phyloP scores from a whole-genome alignment of 2,329 filamentous ascomycete species.

The Orbilia quercus region DNA sequence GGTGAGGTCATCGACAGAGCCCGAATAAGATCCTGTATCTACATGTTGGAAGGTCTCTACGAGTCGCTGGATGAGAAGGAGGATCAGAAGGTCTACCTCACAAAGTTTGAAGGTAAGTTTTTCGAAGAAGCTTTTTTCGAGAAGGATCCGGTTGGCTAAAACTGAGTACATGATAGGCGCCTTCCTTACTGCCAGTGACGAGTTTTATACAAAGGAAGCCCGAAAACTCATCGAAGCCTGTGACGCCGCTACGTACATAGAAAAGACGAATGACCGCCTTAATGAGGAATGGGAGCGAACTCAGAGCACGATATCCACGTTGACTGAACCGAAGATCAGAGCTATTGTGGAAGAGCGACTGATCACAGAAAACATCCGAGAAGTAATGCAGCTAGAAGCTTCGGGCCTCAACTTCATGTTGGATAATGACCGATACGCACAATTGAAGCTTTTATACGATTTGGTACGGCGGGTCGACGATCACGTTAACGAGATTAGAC shows the following conservation, averaged over 20 bases:
- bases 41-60: constrained; percentile 91
- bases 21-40: constrained; percentile 82
- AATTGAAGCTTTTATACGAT: constrained; percentile 82
- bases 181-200: constrained; percentile 76
- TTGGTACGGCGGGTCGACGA: constrained; percentile 81
- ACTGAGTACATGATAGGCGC: constrained; percentile 61
- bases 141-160: neutral
- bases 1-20: constrained; percentile 88
- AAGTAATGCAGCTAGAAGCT: constrained; percentile 84
- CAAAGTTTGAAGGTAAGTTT: constrained; percentile 76
- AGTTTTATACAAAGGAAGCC: constrained; percentile 82
- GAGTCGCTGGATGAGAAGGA: constrained; percentile 82
- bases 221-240: constrained; percentile 78
- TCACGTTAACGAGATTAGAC: constrained; percentile 76
- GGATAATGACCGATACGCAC: constrained; percentile 83
- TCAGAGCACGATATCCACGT: constrained; percentile 79
- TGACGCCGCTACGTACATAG: constrained; percentile 84
- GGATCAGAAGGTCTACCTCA: constrained; percentile 82
- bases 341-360: constrained; percentile 82
- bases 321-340: constrained; percentile 78
- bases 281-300: constrained; percentile 85
- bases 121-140: neutral
- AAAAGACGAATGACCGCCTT: constrained; percentile 78
- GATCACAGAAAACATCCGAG: constrained; percentile 79
- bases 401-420: constrained; percentile 91